Conservation (phyloP, 1,284 basidiomycete species). For the Trametes sp. region DNA sequence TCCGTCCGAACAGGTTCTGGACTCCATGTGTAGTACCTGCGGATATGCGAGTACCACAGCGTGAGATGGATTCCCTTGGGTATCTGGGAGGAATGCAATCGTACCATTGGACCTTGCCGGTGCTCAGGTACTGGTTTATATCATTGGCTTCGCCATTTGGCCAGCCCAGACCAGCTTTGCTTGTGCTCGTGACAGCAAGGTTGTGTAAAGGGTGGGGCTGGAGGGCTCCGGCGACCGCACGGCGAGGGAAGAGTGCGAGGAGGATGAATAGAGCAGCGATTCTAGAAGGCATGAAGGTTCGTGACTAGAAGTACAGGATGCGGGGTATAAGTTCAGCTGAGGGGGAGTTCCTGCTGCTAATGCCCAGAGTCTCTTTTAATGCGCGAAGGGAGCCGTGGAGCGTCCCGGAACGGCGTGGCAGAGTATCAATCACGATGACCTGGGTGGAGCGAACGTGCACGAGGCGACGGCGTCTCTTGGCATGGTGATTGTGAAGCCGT, state of each 20-base stretch:
- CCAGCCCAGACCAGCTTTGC: constrained; percentile 46
- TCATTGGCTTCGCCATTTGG: constrained; percentile 39
- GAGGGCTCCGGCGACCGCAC: neutral
- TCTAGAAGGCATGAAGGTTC: constrained; percentile 19
- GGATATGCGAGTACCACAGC: neutral
- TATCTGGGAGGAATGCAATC: neutral
- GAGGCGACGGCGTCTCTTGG: neutral
- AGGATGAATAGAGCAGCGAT: constrained; percentile 20
- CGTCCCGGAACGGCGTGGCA: constrained; percentile 8
- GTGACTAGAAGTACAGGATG: constrained; percentile 3
- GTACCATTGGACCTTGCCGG: constrained; percentile 44
- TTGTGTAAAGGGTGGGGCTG: neutral
- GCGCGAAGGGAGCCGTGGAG: constrained; percentile 11
- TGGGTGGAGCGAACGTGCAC: constrained; percentile 7
- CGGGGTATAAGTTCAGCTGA: neutral
- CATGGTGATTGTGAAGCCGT: neutral
- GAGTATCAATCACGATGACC: neutral
- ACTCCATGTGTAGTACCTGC: constrained; percentile 47
- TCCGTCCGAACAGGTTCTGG: constrained; percentile 35
- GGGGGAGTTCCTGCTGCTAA: neutral
- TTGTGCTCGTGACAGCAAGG: constrained; percentile 6
- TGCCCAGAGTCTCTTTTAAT: neutral
- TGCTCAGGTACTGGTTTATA: constrained; percentile 40
- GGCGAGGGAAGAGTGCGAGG: constrained; percentile 19
- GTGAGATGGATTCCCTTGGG: neutral